These are phyloP conservation scores for Backusella circina DNA, from an alignment of 192 early-diverging fungal species.

Conservation along the genomic window DNA sequence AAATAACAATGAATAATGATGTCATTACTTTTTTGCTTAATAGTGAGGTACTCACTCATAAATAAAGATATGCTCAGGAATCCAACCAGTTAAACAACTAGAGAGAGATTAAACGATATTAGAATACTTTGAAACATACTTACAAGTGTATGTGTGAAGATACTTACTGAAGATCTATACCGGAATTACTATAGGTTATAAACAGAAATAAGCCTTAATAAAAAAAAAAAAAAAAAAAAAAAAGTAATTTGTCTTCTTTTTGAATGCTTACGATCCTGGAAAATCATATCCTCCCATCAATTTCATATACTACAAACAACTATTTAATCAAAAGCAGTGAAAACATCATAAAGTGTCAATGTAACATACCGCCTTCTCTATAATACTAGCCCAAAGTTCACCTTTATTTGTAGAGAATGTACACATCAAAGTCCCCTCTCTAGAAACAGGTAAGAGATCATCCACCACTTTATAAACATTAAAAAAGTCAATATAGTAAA, in stretches of 20 bases:
- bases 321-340: not conserved
- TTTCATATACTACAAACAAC: constrained; percentile 72
- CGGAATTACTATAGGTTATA: constrained; percentile 62
- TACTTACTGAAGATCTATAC: constrained; percentile 80
- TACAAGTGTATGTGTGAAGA: too few species aligned
- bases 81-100: constrained; percentile 88
- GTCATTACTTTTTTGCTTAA: not conserved
- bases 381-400: constrained; percentile 80
- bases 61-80: constrained; percentile 89
- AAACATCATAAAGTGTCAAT: not conserved
- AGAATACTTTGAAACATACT: not conserved
- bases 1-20: not conserved
- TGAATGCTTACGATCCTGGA: constrained; percentile 73
- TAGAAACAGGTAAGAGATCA: constrained; percentile 79
- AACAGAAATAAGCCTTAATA: constrained; percentile 5
- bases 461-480: constrained; percentile 66
- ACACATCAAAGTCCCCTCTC: constrained; percentile 75
- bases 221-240: constrained; percentile 20
- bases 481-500: not conserved
- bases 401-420: constrained; percentile 76
- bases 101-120: not conserved
- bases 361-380: constrained; percentile 80
- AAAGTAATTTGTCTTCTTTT: not conserved
- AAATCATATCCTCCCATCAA: constrained; percentile 95
- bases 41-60: constrained; percentile 46